Base-by-base conservation (phyloP, 2,329 filamentous ascomycete genomes). In the Iodosphaeria phyllophila region DNA sequence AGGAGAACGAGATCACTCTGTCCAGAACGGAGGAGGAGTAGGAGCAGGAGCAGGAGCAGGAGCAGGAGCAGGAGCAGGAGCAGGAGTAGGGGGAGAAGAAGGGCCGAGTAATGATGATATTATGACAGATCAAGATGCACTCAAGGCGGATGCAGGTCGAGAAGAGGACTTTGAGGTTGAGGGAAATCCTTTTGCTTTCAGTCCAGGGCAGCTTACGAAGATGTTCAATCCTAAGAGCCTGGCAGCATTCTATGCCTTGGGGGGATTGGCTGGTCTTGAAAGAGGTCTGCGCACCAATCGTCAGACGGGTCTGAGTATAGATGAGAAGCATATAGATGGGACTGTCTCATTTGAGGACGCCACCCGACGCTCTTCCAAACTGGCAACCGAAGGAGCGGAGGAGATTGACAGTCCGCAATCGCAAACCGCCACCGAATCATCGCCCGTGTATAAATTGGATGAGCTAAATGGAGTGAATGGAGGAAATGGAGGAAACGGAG, bases 151-250 rank as follows among this genome's bases (percentile, higher is more conserved):
- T 42, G 61, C 68, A 18, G 77, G 78, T 5, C 77, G 72, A 26
- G 77, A 84, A 43, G 58, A 53, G 11, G 78, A 86, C 32, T 92
- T 91, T 38, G 39, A 66, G 9, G 71, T 86, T 8, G 61, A 74
- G 5, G 59, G 82, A 44, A 92, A 89, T 44, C 74, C 75, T 1
- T 92, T 92, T 41, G 83, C 80, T 10, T 92, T 82, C 43, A 69
- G 72, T 2, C 77, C 77, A 3, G 83, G 84, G 9, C 74, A 91
- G 41, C 58, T 93, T 33, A 74, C 72, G 39, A 92, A 92, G 48
- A 64, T 92, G 52, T 69, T 86, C 32, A 89, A 91, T 43, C 84
- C 84, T 4, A 92, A 92, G 54, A 91, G 71, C 32, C 51, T 92
- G 29, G 58, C 74, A 8, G 83, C 83, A 1, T 92, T 86, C 37